Conservation (phyloP, 345 rosid genomes). For the Gossypium rotundifolium region DNA sequence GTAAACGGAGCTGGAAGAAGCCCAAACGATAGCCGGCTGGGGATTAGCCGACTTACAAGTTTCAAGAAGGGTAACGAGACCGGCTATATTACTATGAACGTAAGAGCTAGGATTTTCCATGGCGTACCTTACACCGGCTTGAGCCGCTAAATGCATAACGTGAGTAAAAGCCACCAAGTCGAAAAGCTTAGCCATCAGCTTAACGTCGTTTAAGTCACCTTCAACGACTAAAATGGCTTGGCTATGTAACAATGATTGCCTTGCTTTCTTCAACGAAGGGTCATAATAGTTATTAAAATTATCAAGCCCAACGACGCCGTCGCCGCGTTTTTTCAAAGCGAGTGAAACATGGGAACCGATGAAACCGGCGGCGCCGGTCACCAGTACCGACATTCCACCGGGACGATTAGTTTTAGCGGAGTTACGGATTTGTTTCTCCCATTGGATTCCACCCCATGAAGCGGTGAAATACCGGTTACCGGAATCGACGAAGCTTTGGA, state of each 20-base stretch:
- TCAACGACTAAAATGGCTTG: conserved; percentile 53
- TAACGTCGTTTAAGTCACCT: conserved; percentile 62
- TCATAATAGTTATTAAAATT: conserved; percentile 75
- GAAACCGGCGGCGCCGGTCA: conserved; percentile 79
- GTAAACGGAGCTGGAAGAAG: conserved; percentile 78
- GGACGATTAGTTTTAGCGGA: conserved; percentile 59
- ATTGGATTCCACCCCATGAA: conserved; percentile 70
- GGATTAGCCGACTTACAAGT: conserved; percentile 62
- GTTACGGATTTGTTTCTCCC: conserved; percentile 64
- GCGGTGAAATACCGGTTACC: conserved; percentile 57
- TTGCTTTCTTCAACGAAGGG: conserved; percentile 51
- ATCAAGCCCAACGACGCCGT: conserved; percentile 75
- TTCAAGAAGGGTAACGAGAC: conserved; percentile 64
- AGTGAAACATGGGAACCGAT: conserved; percentile 66
- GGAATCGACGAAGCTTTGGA: conserved; percentile 68
- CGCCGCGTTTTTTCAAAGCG: conserved; percentile 61
- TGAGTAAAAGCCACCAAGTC: conserved; percentile 71
- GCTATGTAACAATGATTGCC: conserved; percentile 30
- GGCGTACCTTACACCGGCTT: conserved; percentile 79
- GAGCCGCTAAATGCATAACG: conserved; percentile 85
- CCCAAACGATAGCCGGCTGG: conserved; percentile 81
- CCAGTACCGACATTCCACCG: conserved; percentile 59
- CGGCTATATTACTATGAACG: conserved; percentile 68
- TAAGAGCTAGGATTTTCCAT: conserved; percentile 70
- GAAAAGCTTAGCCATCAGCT: conserved; percentile 53